A percentile compares a stretch with the other conserved stretches of the same genome.
phyloP scores from a whole-genome alignment of 169 alveolate species.

The Plasmodium yoelii region DNA sequence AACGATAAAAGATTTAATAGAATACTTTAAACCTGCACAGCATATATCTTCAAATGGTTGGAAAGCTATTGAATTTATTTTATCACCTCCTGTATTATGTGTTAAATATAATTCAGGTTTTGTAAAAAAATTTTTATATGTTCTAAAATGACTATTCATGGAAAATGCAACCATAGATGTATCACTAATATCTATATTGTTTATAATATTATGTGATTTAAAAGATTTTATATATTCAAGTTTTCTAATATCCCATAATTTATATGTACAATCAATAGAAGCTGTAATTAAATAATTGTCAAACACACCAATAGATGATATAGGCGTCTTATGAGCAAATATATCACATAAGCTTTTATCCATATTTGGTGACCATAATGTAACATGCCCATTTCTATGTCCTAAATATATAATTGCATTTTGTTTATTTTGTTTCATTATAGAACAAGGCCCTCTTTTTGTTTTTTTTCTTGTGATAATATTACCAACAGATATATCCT shows the following conservation, averaged over 20 bases:
- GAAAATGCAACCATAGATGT: slow-evolving; percentile 75
- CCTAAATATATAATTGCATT: slow-evolving; percentile 95
- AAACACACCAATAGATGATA: slow-evolving; percentile 76
- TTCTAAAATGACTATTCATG: slow-evolving; percentile 80
- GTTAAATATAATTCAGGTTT: slow-evolving; percentile 57
- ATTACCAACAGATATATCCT: slow-evolving; percentile 94
- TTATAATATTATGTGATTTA: slow-evolving; percentile 56
- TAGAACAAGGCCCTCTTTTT: slow-evolving; percentile 92
- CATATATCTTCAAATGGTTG: slow-evolving; percentile 96
- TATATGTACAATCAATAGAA: slow-evolving; percentile 88
- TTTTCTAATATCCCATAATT: slow-evolving; percentile 96
- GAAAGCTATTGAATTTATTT: slow-evolving; percentile 87
- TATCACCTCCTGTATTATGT: slow-evolving; percentile 71
- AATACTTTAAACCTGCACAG: slow-evolving; percentile 93
- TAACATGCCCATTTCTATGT: slow-evolving; percentile 93
- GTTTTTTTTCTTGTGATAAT: slow-evolving; percentile 92
- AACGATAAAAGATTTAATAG: slow-evolving; percentile 91
- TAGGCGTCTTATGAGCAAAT: slow-evolving; percentile 82
- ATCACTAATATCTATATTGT: slow-evolving; percentile 66
- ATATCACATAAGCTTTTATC: slow-evolving; percentile 80
- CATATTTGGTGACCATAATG: slow-evolving; percentile 97
- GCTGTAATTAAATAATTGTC: slow-evolving; percentile 82
- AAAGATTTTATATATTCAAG: slow-evolving; percentile 66
- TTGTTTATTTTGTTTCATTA: slow-evolving; percentile 90
- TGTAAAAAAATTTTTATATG: slow-evolving; percentile 55